Conservation (phyloP, 192 early-diverging fungal species). For the Bifiguratus adelaidae region DNA sequence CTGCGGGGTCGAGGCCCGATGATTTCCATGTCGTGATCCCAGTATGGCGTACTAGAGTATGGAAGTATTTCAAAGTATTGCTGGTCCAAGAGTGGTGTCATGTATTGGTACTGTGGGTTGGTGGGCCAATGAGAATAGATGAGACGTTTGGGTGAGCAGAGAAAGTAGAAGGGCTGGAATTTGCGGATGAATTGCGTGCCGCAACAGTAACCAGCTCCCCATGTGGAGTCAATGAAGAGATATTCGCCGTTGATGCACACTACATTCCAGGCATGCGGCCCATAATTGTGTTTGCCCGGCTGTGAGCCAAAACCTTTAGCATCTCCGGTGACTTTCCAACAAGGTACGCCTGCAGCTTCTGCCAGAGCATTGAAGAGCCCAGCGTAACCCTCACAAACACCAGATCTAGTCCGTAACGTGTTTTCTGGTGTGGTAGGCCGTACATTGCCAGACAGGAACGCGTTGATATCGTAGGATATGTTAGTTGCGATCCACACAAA, state of each 20-base stretch:
- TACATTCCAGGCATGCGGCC: conserved; percentile 53
- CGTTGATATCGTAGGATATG: conserved; percentile 34
- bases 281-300: too few relatives aligned
- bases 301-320: conserved; percentile 18
- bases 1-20: conserved; percentile 1
- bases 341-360: conserved; percentile 25
- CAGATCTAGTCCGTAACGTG: conserved; percentile 22
- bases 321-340: conserved; percentile 31
- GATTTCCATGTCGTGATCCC: background rate
- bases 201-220: conserved; percentile 37
- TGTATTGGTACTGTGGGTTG: conserved; percentile 33
- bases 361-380: conserved; percentile 39
- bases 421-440: conserved; percentile 9
- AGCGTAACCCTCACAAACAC: conserved; percentile 47
- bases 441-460: conserved; percentile 24
- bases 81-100: conserved; percentile 29
- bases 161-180: conserved; percentile 44
- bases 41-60: conserved; percentile 11
- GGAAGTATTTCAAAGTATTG: conserved; percentile 30
- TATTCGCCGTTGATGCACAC: conserved; percentile 34
- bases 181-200: conserved; percentile 22
- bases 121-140: conserved; percentile 48
- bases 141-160: conserved; percentile 30
- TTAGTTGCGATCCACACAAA: conserved; percentile 43
- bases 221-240: conserved; percentile 44